Evolutionary conservation across 345 rosid genomes (phyloP).

Genomic region (Camelina hispida): DNA sequence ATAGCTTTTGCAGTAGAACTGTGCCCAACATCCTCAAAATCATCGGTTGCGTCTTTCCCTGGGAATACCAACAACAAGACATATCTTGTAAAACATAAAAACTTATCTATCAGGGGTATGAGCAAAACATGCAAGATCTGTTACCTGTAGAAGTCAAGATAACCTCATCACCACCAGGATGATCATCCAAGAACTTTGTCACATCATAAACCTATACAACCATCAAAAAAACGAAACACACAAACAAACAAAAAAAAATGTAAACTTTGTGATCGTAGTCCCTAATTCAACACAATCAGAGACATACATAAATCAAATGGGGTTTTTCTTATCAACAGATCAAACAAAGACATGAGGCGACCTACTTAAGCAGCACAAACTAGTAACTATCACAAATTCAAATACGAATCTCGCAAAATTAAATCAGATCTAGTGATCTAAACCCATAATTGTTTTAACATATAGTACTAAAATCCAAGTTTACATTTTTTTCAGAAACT

Average conservation of each 20-base stretch:
- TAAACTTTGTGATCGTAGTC: background rate
- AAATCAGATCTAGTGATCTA: conserved; percentile 27
- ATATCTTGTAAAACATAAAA: background rate
- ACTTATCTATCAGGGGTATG: background rate
- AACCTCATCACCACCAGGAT: conserved; percentile 86
- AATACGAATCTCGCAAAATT: conserved; percentile 6
- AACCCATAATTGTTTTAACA: background rate
- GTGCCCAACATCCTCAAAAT: conserved; percentile 95
- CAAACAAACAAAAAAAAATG: background rate
- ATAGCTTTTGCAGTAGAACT: conserved; percentile 79
- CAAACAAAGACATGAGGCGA: conserved; percentile 3
- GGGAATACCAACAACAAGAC: conserved; percentile 10
- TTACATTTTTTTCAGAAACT: background rate
- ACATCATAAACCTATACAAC: conserved; percentile 65
- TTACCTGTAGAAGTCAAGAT: conserved; percentile 70
- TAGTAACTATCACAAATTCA: background rate
- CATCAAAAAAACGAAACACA: background rate
- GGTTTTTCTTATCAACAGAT: background rate
- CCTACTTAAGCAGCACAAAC: background rate
- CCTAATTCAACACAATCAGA: background rate
- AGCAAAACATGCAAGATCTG: background rate
- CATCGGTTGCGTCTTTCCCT: conserved; percentile 96
- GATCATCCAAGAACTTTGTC: conserved; percentile 80
- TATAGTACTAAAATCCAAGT: background rate
- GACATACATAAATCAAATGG: background rate